Percentiles rank a stretch among this genome's conserved stretches.
Conservation (phyloP, 495 filamentous ascomycete species). For the Penicillium argentinense region DNA sequence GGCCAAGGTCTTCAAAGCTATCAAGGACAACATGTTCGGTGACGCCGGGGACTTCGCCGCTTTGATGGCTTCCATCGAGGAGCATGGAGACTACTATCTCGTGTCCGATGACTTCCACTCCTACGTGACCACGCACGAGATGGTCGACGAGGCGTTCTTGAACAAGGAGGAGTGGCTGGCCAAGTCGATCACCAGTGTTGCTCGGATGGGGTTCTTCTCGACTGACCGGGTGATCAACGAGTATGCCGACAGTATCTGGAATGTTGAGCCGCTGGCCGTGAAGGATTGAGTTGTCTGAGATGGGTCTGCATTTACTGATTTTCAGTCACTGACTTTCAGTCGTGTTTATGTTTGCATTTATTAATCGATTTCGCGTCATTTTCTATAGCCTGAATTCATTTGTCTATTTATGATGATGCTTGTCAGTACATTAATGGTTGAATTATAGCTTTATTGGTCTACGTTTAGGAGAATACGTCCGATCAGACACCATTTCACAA, state of each 20-base stretch:
- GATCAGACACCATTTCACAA: too few species aligned
- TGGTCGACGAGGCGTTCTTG: slow-evolving; percentile 88
- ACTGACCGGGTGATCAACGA: slow-evolving; percentile 96
- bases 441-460: too few species aligned
- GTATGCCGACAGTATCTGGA: slow-evolving; percentile 98
- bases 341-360: too few species aligned
- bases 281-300: slow-evolving; percentile 32
- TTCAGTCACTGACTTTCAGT: background rate
- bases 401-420: too few species aligned
- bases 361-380: too few species aligned
- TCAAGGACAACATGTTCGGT: slow-evolving; percentile 76
- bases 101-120: slow-evolving; percentile 95
- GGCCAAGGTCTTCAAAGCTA: slow-evolving; percentile 75
- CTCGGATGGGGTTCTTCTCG: slow-evolving; percentile 95
- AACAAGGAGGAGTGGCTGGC: slow-evolving; percentile 89
- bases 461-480: too few species aligned
- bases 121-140: slow-evolving; percentile 83
- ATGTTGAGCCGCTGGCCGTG: slow-evolving; percentile 71
- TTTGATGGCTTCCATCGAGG: slow-evolving; percentile 76
- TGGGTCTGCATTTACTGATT: background rate
- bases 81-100: slow-evolving; percentile 96
- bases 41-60: slow-evolving; percentile 72
- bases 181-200: slow-evolving; percentile 84
- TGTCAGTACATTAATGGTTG: too few species aligned
- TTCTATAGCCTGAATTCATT: too few species aligned